Conservation (phyloP, 2,329 filamentous ascomycete species). For the Raffaelea albimanens region DNA sequence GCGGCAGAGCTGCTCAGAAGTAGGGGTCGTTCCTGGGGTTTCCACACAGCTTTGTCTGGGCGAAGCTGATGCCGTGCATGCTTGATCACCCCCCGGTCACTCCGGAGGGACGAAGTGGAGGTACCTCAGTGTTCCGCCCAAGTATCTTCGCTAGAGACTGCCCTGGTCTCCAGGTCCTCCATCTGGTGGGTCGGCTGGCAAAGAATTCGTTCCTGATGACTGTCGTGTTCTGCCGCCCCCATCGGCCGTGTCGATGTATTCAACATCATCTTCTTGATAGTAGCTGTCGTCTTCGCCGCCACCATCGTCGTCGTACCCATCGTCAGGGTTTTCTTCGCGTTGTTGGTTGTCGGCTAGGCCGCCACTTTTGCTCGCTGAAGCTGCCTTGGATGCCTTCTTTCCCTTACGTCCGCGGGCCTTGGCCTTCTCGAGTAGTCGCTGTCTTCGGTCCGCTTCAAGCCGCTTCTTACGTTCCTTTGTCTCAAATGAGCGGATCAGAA, state of each 20-base stretch:
- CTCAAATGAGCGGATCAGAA: conserved; percentile 85
- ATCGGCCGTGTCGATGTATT: not conserved
- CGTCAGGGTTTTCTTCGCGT: not conserved
- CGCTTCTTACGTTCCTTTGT: conserved; percentile 83
- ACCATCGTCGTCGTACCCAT: conserved; percentile 2
- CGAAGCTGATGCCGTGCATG: no score
- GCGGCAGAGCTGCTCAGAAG: no score
- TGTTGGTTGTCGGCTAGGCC: conserved; percentile 1
- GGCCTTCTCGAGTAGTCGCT: conserved; percentile 77
- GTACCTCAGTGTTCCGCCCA: no score
- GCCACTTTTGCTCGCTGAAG: conserved; percentile 28
- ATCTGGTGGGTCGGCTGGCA: no score
- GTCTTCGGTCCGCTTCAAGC: conserved; percentile 77
- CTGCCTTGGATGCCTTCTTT: conserved; percentile 67
- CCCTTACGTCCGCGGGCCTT: conserved; percentile 88
- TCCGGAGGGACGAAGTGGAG: no score
- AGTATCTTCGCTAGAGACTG: no score
- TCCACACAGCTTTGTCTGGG: no score
- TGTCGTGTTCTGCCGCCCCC: not conserved
- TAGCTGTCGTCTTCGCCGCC: conserved; percentile 1
- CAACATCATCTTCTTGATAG: not conserved
- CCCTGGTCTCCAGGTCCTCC: no score
- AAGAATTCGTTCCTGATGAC: not conserved
- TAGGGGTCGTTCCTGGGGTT: no score
- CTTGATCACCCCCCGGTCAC: no score